Base-by-base conservation (phyloP, 2,329 filamentous ascomycete species). In the Stagonosporopsis vannaccii region DNA sequence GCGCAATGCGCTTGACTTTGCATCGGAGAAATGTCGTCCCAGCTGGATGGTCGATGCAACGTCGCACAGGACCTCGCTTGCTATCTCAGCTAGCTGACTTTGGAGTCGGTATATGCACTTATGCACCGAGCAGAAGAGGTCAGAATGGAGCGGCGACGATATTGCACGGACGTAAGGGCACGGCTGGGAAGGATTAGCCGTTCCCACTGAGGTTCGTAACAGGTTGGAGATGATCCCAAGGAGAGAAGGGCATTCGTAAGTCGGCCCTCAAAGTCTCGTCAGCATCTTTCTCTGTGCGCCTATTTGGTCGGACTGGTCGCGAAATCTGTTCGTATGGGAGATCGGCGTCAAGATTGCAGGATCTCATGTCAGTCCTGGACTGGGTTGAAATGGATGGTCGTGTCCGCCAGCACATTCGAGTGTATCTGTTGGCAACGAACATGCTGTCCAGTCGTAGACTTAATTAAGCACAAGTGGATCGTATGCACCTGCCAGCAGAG, bases 21-120 rank as follows among this genome's bases (percentile, higher is more conserved):
- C 53, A 25, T 47, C 47, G 47, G 47, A 47, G 47, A 56, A 41
- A 51, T 51, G 8, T 22, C 5, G 42, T 46, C 53, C 43, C 42
- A 47, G 19, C 42, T 30, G 47, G 13, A 39, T 13, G 43, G 47
- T 51, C 19, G 30, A 42, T 48, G 25, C 37, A 37, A 43, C 43
- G 42, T 51, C 25, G 32, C 53, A 56, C 53, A 44, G 20, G 6
- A 11, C 5, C 13, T 36, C n/a, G 19, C 28, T 33, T 49, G 15
- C 6, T 5, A 17, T 11, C 9, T 19, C 19, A 49, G 20, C 25
- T 23, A 49, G 26, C 46, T 30, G 19, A 25, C 26, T 48, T 30
- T 9, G 33, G 23, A 22, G 33, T 9, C 26, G 20, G 33, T 30
- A 32, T 42, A 28, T 15, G 26, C 46, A 23, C 28, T 12, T 23